Evolutionary conservation across 108 stramenopile genomes (phyloP).

Genomic region (Poteriospumella lacustris): DNA sequence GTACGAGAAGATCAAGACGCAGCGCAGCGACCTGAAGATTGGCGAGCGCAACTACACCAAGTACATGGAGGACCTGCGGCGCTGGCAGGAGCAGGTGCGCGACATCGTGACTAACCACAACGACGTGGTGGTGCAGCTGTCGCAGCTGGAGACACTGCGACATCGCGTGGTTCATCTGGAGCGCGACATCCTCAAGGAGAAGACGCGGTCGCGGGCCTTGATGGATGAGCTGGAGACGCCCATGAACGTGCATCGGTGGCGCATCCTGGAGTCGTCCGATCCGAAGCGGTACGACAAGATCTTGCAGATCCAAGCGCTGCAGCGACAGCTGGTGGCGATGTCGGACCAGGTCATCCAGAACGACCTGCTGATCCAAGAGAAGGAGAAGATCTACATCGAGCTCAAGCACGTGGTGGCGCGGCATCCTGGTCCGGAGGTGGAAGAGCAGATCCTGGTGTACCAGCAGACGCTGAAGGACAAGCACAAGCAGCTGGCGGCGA

Average conservation of each 20-base stretch:
- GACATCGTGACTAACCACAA: conserved; percentile 40
- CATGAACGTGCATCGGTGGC: conserved; percentile 65
- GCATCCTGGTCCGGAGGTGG: conserved; percentile 59
- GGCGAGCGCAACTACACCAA: conserved; percentile 52
- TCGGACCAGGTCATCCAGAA: conserved; percentile 45
- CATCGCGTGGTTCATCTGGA: conserved; percentile 42
- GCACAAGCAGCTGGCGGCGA: conserved; percentile 56
- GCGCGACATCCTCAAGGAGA: conserved; percentile 48
- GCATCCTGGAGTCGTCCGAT: conserved; percentile 53
- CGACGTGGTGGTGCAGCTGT: conserved; percentile 32
- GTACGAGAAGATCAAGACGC: conserved; percentile 62
- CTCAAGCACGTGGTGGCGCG: conserved; percentile 54
- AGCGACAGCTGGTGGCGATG: conserved; percentile 48
- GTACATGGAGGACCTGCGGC: not conserved
- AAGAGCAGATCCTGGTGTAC: conserved; percentile 51
- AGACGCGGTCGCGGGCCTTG: conserved; percentile 46
- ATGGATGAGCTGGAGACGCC: conserved; percentile 58
- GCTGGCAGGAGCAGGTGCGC: conserved; percentile 20
- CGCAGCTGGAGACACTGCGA: conserved; percentile 36
- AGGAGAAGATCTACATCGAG: conserved; percentile 61
- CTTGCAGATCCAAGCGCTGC: conserved; percentile 46
- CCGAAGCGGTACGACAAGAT: conserved; percentile 57
- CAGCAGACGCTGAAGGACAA: conserved; percentile 56
- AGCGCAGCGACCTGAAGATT: conserved; percentile 47
- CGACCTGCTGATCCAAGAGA: conserved; percentile 52